Conservation (phyloP, 148 eudicot species). For the Rhododendron henanense region DNA sequence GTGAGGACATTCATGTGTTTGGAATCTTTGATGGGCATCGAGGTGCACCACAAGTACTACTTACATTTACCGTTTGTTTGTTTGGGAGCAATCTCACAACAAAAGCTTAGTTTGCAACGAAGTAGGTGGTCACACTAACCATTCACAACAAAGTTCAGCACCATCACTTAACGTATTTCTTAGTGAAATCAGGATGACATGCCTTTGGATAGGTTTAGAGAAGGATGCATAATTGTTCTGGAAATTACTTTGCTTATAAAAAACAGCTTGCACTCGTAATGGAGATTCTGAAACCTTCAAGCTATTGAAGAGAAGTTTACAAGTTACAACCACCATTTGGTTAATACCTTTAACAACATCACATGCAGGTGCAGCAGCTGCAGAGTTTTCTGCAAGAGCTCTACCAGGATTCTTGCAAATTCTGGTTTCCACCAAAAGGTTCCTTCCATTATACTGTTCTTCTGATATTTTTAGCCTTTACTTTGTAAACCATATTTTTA, state of each 20-base stretch:
- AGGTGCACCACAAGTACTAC: conserved; percentile 42
- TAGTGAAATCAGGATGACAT: background rate
- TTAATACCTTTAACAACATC: conserved; percentile 7
- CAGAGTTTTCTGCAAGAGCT: conserved; percentile 88
- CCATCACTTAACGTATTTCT: background rate
- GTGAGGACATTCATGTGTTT: conserved; percentile 54
- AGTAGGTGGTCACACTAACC: background rate
- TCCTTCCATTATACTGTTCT: background rate
- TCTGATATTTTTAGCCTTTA: background rate
- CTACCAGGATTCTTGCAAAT: conserved; percentile 60
- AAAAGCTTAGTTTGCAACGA: background rate
- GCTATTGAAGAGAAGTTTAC: background rate
- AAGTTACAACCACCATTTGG: background rate
- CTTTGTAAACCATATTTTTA: background rate
- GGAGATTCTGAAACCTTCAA: background rate
- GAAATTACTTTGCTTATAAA: background rate
- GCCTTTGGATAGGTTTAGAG: background rate
- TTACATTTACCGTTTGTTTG: background rate
- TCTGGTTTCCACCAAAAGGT: conserved; percentile 50
- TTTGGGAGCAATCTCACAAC: conserved; percentile 8
- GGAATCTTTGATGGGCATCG: conserved; percentile 99
- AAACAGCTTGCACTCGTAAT: background rate
- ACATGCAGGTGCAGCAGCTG: conserved; percentile 88
- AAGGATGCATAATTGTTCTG: background rate
- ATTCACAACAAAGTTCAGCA: background rate